Evolutionary conservation across 495 filamentous ascomycete species (phyloP).

Genomic region (Podospora didyma): DNA sequence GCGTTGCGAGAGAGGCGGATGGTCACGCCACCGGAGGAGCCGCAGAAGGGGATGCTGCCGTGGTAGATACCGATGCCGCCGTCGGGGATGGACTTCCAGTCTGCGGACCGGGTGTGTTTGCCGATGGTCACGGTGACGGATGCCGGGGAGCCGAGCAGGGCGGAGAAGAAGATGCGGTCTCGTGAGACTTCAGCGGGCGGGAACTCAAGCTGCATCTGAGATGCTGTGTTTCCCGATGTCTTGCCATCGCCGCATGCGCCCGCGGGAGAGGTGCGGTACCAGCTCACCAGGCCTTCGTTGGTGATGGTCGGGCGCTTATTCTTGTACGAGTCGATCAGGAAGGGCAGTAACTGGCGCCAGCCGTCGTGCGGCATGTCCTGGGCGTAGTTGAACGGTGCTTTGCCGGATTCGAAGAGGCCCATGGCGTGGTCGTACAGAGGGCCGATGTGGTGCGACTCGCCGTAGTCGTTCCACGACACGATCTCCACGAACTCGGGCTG

Average conservation of each 20-base stretch:
- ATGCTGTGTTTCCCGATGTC: constrained; percentile 27
- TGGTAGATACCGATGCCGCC: constrained; percentile 46
- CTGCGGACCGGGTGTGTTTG: constrained; percentile 29
- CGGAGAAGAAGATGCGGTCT: constrained; percentile 39
- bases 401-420: constrained; percentile 38
- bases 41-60: constrained; percentile 36
- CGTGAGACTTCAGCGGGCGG: constrained; percentile 10
- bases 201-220: constrained; percentile 8
- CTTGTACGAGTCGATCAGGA: constrained; percentile 58
- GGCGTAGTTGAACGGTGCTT: neutral
- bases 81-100: constrained; percentile 24
- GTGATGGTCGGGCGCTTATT: constrained; percentile 16
- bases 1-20: too few species aligned
- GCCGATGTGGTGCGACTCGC: constrained; percentile 68
- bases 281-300: constrained; percentile 46
- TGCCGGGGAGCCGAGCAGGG: constrained; percentile 36
- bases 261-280: constrained; percentile 51
- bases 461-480: constrained; percentile 60
- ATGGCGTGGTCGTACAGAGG: constrained; percentile 35
- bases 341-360: constrained; percentile 44
- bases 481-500: constrained; percentile 58
- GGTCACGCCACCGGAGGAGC: constrained; percentile 44
- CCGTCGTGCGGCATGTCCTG: constrained; percentile 42
- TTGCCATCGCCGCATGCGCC: constrained; percentile 21
- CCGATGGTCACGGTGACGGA: constrained; percentile 48